Conservation (phyloP, 805 yeast genomes). For the Teunomyces barrocoloradensis region DNA sequence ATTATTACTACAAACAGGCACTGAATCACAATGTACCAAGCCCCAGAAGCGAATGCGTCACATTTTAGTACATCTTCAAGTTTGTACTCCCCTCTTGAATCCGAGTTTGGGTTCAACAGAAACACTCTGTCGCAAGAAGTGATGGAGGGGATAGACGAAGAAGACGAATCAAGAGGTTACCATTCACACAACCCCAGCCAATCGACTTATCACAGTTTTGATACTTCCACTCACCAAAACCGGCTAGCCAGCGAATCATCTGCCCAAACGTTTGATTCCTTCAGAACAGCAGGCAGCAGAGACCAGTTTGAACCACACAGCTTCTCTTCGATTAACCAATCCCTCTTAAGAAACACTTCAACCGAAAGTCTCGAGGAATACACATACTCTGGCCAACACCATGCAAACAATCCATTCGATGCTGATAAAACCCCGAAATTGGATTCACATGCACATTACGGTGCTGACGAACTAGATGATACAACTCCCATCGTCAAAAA, state of each 20-base stretch:
- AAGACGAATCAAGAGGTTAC: slow-evolving; percentile 14
- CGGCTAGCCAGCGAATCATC: slow-evolving; percentile 13
- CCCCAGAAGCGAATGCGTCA: slow-evolving; percentile 5
- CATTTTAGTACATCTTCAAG: slow-evolving; percentile 36
- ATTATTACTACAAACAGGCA: not conserved
- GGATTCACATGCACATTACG: slow-evolving; percentile 7
- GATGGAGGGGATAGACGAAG: slow-evolving; percentile 15
- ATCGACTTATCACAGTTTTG: not conserved
- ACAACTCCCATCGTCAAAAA: slow-evolving; percentile 25
- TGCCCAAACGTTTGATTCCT: slow-evolving; percentile 25
- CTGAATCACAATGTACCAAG: slow-evolving; percentile 5
- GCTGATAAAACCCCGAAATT: slow-evolving; percentile 34
- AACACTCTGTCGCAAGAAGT: slow-evolving; percentile 2
- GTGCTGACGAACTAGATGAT: slow-evolving; percentile 21
- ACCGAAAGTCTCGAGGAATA: slow-evolving; percentile 4
- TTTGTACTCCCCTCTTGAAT: slow-evolving; percentile 31
- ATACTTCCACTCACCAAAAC: not conserved
- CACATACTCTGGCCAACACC: not conserved
- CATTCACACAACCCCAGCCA: not conserved
- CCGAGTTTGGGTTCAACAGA: slow-evolving; percentile 13
- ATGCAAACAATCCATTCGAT: slow-evolving; percentile 9
- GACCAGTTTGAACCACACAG: slow-evolving; percentile 17
- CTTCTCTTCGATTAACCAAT: slow-evolving; percentile 33
- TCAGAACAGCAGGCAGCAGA: slow-evolving; percentile 25
- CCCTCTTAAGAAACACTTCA: slow-evolving; percentile 23